Conservation (phyloP, 176 grass and related monocot genomes). For the Poa pratensis region DNA sequence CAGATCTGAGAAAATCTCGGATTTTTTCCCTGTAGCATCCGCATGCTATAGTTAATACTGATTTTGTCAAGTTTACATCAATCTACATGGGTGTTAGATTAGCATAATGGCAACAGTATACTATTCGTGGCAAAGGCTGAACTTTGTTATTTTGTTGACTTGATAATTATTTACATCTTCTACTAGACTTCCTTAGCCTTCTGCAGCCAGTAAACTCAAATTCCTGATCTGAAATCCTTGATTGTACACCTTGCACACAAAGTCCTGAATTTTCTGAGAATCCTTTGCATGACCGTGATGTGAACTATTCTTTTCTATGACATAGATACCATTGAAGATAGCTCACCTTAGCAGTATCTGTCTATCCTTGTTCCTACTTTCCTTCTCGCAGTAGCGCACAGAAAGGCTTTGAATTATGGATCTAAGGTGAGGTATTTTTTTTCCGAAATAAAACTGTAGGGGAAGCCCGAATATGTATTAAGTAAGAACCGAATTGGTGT, state of each 20-base stretch:
- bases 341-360: neutral
- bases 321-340: conserved; percentile 15
- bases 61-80: conserved; percentile 26
- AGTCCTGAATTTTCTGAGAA: conserved; percentile 14
- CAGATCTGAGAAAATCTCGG: conserved; percentile 16
- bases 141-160: conserved; percentile 7
- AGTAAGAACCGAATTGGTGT: conserved; percentile 4
- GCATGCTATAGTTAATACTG: neutral
- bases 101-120: conserved; percentile 15
- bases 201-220: neutral
- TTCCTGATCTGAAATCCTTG: conserved; percentile 14
- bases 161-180: neutral
- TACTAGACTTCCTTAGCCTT: conserved; percentile 3
- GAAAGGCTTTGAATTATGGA: conserved; percentile 8
- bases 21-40: conserved; percentile 12
- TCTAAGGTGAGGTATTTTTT: conserved; percentile 2
- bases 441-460: neutral
- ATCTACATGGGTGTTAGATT: conserved; percentile 7
- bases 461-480: neutral
- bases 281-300: conserved; percentile 21
- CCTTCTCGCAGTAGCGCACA: neutral
- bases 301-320: neutral
- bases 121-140: conserved; percentile 20
- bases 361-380: conserved; percentile 10
- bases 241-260: conserved; percentile 28